Evolutionary conservation across 257 asterid genomes (phyloP), one percentile per base, ranked within the genome.

Genomic region (Capsicum chinense): DNA sequence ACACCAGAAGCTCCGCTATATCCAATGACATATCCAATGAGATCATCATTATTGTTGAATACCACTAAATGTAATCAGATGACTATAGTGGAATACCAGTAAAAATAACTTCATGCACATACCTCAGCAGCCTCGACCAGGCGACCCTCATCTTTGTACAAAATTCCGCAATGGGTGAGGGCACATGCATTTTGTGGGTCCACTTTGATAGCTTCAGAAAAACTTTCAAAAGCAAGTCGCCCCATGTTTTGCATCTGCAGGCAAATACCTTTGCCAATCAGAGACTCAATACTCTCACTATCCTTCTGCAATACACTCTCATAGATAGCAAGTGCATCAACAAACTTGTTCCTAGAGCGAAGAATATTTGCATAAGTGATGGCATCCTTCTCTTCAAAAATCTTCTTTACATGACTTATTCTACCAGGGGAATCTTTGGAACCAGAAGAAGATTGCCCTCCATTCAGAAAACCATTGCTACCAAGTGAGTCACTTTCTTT

Each of bases 51-150:
- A 26, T 26, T 26, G 5, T 15, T 26, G 15, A 35, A 54, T 76
- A 76, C 64, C 81, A 76, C 26, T 54, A 76, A 14, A 26, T 54
- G 81, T 50, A 44, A 50, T 48, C 62, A 13, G 81, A 52, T 54
- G 9, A 76, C 21, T 37, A 57, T 35, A 68, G 8, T 1, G 42
- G 9, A 15, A 64, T 48, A 69, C 11, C 62, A 56, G 35, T 26
- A 35, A 62, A 74, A 26, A 76, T 52, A 76, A 26, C 81, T 76
- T 16, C 58, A 85, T 56, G 79, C 67, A 69, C 90, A 73, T 93
- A 97, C 99, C 98, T 97, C 97, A 85, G 99, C 98, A 83, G 99
- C 99, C 90, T 97, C 98, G 84, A 93, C 93, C 82, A 97, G 88
- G 56, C 92, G 97, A 59, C 98, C 97, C 89, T 97, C 99, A 57